These are phyloP conservation scores for Pharus latifolius DNA, from an alignment of 176 grass and related monocot species.

Conservation along the genomic window DNA sequence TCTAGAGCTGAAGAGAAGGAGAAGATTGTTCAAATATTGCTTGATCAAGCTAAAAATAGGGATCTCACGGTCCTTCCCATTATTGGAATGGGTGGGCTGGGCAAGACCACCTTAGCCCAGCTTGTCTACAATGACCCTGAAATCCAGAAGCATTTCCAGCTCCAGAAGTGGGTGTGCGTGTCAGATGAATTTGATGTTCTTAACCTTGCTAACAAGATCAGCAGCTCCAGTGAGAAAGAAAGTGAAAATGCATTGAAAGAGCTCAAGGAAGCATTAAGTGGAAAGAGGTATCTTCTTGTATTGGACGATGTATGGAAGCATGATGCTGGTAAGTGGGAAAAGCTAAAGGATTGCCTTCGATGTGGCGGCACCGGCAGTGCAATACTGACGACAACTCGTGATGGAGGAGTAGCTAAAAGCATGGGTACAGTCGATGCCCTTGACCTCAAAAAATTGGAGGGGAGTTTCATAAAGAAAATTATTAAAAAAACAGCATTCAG, in stretches of 20 bases:
- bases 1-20: conserved; percentile 3
- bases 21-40: background rate
- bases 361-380: conserved; percentile 1
- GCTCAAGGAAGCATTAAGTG: background rate
- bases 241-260: background rate
- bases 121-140: conserved; percentile 4
- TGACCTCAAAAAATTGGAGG: background rate
- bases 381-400: conserved; percentile 21
- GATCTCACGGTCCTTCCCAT: conserved; percentile 9
- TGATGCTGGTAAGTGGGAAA: background rate
- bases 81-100: conserved; percentile 20
- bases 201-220: conserved; percentile 2
- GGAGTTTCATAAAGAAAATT: background rate
- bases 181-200: conserved; percentile 5
- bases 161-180: conserved; percentile 15
- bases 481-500: conserved; percentile 6
- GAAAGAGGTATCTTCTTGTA: conserved; percentile 10
- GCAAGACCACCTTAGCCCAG: conserved; percentile 23
- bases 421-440: background rate
- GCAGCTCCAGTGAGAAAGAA: background rate
- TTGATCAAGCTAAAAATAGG: background rate
- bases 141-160: background rate
- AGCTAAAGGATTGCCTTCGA: background rate
- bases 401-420: background rate
- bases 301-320: conserved; percentile 37